Base-by-base conservation (phyloP, 2,329 filamentous ascomycete species). In the Rutstroemia sydowiana region DNA sequence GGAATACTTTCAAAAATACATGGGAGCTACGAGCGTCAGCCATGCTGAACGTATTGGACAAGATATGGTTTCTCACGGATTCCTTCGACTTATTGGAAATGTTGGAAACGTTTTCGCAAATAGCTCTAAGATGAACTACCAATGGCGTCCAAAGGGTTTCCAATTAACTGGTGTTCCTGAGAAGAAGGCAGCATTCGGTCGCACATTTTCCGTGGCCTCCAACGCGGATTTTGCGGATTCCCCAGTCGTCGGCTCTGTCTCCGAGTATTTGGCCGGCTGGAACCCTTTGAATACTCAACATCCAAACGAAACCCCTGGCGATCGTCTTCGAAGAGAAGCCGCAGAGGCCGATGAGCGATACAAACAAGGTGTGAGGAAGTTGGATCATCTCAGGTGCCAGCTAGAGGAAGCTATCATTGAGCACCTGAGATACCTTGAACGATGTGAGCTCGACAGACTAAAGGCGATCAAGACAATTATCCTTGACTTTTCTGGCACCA, bases 391-490 rank as follows among this genome's bases (percentile, higher is more conserved):
- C 65, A 84, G 93, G 39, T 97, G 93, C 72, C 89, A 88, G 52
- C 76, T 98, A n/a, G 93, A 98, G 70, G 90, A 98, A 69, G 85
- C 89, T 52, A 96, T 98, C 68, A 82, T 95, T 58, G 78, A 92
- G 45, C 91, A 97, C 66, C 78, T 98, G 59, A 89, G 85, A 67
- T 98, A 96, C 71, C 88, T 98, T 71, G 93, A 98, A 74, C 88
- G 92, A 56, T 98, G 93, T 69, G 93, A 98, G 70, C 75, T 97
- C 55, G 95, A 98, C 69, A 82, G 95, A 56, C 77, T 98, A 45
- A 97, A 95, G 76, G 93, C 95, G 18, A 93, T 98, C 76, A 97
- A 98, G 76, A 92, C 92, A 21, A 95, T 98, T 48, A 85, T 98
- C 56, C 79, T 98, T 40, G 95, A 98, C 71, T 97, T 98, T 69